Conservation (phyloP, 306 rosid species). For the cucumber (Cucumis sativus) region DNA sequence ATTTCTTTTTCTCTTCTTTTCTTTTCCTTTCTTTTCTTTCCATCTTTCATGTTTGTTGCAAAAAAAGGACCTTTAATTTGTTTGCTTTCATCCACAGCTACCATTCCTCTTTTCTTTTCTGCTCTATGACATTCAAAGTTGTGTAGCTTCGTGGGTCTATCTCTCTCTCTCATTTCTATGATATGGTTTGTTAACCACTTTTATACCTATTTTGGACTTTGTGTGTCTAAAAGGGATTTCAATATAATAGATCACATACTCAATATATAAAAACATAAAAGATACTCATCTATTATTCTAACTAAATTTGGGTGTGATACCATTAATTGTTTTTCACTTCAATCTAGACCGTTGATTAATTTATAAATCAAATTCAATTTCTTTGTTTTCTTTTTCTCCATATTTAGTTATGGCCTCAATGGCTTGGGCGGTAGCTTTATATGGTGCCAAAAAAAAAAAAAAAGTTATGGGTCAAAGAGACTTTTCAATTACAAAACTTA, state of each 20-base stretch:
- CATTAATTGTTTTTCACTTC: neutral
- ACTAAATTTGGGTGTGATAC: neutral
- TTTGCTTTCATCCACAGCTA: slow-evolving; percentile 7
- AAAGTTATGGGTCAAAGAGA: neutral
- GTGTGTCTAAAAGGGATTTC: neutral
- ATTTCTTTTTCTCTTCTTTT: neutral
- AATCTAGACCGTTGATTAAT: neutral
- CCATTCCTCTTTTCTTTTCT: neutral
- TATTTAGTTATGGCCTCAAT: neutral
- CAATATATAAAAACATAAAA: neutral
- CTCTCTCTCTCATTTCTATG: neutral
- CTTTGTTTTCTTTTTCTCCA: neutral
- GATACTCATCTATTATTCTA: neutral
- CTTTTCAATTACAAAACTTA: neutral
- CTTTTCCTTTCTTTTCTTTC: neutral
- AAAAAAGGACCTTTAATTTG: neutral
- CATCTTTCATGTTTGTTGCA: neutral
- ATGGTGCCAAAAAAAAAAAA: neutral
- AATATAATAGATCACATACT: neutral
- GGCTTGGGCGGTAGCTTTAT: neutral
- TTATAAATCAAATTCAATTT: neutral
- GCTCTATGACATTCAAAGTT: too few species aligned
- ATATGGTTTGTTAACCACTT: neutral
- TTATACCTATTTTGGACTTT: neutral
- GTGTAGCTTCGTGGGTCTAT: neutral